Evolutionary conservation across 2,329 filamentous ascomycete genomes (phyloP).

Genomic region (Xylaria arbuscula): DNA sequence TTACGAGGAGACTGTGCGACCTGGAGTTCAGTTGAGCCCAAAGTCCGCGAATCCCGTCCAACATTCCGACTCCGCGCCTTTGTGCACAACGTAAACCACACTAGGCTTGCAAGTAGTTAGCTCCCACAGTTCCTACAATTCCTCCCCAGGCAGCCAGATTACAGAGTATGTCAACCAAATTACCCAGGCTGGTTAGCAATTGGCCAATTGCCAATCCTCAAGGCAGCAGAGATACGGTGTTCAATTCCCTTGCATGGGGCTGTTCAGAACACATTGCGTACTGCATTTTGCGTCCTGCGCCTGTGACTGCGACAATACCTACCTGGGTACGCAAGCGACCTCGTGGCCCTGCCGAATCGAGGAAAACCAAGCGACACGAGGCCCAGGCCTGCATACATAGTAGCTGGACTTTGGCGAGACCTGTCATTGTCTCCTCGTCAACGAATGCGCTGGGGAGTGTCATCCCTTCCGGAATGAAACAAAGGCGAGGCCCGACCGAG

Average conservation of each 20-base stretch:
- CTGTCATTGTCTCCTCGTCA: conserved; percentile 11
- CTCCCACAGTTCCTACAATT: not conserved
- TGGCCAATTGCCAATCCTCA: conserved; percentile 1
- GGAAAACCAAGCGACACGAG: conserved; percentile 34
- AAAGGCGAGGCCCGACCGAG: conserved; percentile 25
- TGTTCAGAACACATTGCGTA: conserved; percentile 18
- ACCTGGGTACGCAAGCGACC: conserved; percentile 18
- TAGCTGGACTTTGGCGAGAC: conserved; percentile 24
- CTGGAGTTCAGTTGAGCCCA: conserved; percentile 4
- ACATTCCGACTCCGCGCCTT: conserved; percentile 23
- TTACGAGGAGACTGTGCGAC: not conserved
- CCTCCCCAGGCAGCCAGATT: conserved; percentile 32
- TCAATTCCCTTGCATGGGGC: conserved; percentile 14
- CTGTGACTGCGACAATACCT: not conserved
- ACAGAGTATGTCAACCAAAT: conserved; percentile 34
- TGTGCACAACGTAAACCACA: conserved; percentile 2
- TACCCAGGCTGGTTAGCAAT: conserved; percentile 14
- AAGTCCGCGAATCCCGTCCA: conserved; percentile 30
- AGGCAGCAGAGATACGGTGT: conserved; percentile 2
- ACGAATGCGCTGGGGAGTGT: conserved; percentile 12
- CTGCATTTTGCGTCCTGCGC: not conserved
- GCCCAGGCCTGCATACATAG: conserved; percentile 15
- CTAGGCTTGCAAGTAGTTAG: not conserved
- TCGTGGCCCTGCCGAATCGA: conserved; percentile 27
- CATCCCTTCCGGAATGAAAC: conserved; percentile 14